Base-by-base conservation (phyloP, 345 rosid genomes). In the Rhodomyrtus tomentosa region DNA sequence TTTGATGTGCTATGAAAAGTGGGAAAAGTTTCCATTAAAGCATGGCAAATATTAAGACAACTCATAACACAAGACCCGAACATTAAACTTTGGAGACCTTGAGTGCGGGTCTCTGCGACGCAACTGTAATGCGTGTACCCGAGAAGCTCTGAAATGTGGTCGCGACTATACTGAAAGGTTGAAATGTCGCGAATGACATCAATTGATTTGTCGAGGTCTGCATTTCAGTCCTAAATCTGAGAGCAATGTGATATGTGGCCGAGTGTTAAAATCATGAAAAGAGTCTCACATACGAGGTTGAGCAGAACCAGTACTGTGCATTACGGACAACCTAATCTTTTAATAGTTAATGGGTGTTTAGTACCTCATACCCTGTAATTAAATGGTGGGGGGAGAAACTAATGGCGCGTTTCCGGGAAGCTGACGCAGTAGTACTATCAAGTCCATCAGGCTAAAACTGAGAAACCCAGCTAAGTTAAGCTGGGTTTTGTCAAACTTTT, bases 381-480 rank as follows among this genome's bases (percentile, higher is more conserved):
- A 68, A 38, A 68, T 68, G 76, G 32, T 62, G 45, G 22, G 76
- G 74, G 12, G 32, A 29, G 68, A 36, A 56, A 32, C 55, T n/a
- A 20, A 38, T 20, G 42, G 36, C 62, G 36, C 25, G 14, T 56
- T 82, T 54, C 74, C 51, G 5, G 74, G 76, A 56, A 54, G 72
- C 25, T 5, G 84, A 56, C 12, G 14, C 51, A 40, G 27, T 21
- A 36, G 53, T 20, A 48, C n/a, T 83, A 68, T 68, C 76, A 32
- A 68, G 76, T 68, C 18, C 32, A 16, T 68, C 76, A 36, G 76
- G 76, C 76, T 16, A 32, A 32, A 68, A 68, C 76, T 68, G 32
- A 68, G 20, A 68, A 36, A 82, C 72, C 91, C 83, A 84, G 86
- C 87, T 85, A 89, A 87, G 59, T 81, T 83, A 62, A 84, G 87